phyloP scores from a whole-genome alignment of 2,329 filamentous ascomycete genomes.

The Monilinia aucupariae region DNA sequence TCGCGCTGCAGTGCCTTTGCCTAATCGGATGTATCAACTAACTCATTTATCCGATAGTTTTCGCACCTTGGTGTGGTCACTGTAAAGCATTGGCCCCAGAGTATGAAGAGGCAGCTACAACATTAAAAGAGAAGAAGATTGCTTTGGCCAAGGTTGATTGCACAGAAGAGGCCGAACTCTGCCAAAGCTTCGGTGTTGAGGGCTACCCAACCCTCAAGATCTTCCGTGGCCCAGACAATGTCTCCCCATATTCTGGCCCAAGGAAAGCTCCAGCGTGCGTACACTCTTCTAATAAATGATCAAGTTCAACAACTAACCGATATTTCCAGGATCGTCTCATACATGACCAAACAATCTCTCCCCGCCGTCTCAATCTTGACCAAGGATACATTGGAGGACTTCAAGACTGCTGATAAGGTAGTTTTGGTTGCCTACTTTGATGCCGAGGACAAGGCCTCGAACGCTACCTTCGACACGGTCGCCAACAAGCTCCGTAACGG shows the following conservation, averaged over 20 bases:
- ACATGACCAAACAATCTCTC: constrained; percentile 98
- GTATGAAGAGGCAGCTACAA: constrained; percentile 81
- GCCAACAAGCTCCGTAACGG: constrained; percentile 77
- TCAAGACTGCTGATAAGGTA: constrained; percentile 97
- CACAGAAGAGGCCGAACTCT: constrained; percentile 89
- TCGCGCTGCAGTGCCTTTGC: neutral
- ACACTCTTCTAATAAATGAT: neutral
- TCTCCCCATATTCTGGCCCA: constrained; percentile 79
- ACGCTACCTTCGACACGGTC: constrained; percentile 68
- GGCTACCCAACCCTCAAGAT: constrained; percentile 98
- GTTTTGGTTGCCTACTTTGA: constrained; percentile 87
- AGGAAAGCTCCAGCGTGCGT: constrained; percentile 75
- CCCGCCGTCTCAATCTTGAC: constrained; percentile 82
- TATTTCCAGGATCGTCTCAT: constrained; percentile 56
- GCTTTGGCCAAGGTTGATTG: constrained; percentile 85
- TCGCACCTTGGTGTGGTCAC: constrained; percentile 68
- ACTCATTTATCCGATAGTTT: constrained; percentile 52
- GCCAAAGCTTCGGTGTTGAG: constrained; percentile 84
- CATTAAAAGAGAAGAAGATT: constrained; percentile 83
- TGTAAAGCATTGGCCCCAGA: constrained; percentile 96
- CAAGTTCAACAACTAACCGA: constrained; percentile 16
- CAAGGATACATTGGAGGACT: constrained; percentile 80
- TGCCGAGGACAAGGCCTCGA: constrained; percentile 73
- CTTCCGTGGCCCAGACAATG: constrained; percentile 84
- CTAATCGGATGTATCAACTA: constrained; percentile 21